A percentile compares a stretch with the other conserved stretches of the same genome.
Conservation (phyloP, 176 grass and related monocot species). For the Triticum aestivum region DNA sequence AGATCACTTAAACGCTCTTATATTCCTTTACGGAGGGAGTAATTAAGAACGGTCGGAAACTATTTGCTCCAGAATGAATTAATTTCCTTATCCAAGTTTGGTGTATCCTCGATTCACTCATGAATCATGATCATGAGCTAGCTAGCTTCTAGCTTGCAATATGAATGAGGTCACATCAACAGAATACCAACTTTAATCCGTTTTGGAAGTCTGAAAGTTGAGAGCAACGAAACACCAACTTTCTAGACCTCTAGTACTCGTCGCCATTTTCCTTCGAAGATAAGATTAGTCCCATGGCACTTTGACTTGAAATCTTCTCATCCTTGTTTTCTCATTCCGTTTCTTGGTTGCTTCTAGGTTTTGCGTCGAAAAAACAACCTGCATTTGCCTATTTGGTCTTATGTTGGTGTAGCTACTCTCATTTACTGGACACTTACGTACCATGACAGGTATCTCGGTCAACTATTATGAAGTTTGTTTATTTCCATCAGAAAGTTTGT, state of each 20-base stretch:
- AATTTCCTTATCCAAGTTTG: slow-evolving; percentile 41
- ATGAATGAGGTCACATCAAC: slow-evolving; percentile 31
- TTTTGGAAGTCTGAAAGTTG: background rate
- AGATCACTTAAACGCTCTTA: no score
- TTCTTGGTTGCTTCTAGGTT: background rate
- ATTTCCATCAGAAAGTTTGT: background rate
- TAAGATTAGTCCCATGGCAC: background rate
- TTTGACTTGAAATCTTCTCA: background rate
- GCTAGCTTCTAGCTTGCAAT: slow-evolving; percentile 16
- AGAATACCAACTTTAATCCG: background rate
- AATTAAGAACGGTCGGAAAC: background rate
- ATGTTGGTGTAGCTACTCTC: slow-evolving; percentile 36
- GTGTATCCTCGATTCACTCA: slow-evolving; percentile 30
- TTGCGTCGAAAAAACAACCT: background rate
- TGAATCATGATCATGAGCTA: slow-evolving; percentile 27
- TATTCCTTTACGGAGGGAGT: no score
- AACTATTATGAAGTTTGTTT: background rate
- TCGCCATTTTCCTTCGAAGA: background rate
- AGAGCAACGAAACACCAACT: slow-evolving; percentile 18
- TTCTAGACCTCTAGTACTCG: background rate
- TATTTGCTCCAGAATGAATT: slow-evolving; percentile 20
- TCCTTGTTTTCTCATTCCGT: background rate
- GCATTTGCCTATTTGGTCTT: slow-evolving; percentile 22
- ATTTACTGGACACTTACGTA: background rate
- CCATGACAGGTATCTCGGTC: background rate